Base-by-base conservation (phyloP, 2,329 filamentous ascomycete genomes). In the Beauveria medogensis region DNA sequence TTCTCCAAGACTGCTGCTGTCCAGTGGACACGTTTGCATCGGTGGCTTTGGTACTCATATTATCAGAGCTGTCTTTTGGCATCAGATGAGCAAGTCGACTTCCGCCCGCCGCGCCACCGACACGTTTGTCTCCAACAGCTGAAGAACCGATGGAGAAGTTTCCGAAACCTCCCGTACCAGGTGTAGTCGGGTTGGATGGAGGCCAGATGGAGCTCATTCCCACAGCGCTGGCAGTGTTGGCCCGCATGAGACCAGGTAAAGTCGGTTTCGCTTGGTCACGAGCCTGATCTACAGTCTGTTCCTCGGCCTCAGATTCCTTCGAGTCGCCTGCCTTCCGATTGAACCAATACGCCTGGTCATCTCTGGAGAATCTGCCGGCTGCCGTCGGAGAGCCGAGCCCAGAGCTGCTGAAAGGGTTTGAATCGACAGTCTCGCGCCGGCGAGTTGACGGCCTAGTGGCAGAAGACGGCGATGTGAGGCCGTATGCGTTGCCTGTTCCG, bases 41-140 rank as follows among this genome's bases (percentile, higher is more conserved):
- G 18, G 75, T 73, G 63, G 86, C 87, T 44, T 44, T 60, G 14
- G 41, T 20, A 20, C 43, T 55, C 43, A 60, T 60, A 40, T 48
- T 60, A 63, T 95, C 91, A 3, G 81, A 77, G 66, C 82, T 88
- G 41, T 91, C 88, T 74, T 92, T 95, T 22, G 85, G 86, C 66
- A 96, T 88, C 24, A 96, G 74, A 69, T 91, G 91, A 66, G 92
- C 93, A 68, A 97, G 86, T 30, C 92, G 87, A 71, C 92, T 96
- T 70, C 91, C 90, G 3, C 89, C 86, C 61, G 88, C 81, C 30
- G 83, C 74, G 69, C 83, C 87, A 30, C 85, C 87, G 68, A 88
- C 83, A 10, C 90, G 86, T 76, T 94, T 96, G 59, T 96, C 91
- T 4, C 81, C 77, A 34, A 84, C 78, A 7, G 82, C 75, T 20